A percentile compares a stretch with the other conserved stretches of the same genome.
phyloP scores from a whole-genome alignment of 495 filamentous ascomycete species.

The Aspergillus incahuasiensis region DNA sequence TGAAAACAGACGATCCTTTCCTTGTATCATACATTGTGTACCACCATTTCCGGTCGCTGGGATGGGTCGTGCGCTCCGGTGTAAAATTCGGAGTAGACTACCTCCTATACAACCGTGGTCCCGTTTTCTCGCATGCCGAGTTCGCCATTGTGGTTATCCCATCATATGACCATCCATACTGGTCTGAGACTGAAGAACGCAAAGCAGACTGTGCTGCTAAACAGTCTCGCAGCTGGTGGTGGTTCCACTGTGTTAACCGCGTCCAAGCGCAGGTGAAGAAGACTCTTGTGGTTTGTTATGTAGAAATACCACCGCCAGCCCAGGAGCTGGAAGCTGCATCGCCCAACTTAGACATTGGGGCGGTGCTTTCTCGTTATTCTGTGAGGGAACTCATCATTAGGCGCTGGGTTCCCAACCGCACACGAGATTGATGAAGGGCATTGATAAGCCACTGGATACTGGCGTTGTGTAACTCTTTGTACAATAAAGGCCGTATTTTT shows the following conservation, averaged over 20 bases:
- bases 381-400: constrained; percentile 77
- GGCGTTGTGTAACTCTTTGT: constrained; percentile 6
- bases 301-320: constrained; percentile 79
- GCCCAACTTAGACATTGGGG: constrained; percentile 48
- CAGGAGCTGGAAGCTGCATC: background rate
- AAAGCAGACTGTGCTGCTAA: constrained; percentile 42
- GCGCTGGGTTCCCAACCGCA: constrained; percentile 82
- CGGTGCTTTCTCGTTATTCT: constrained; percentile 63
- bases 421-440: constrained; percentile 47
- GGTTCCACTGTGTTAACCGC: constrained; percentile 86
- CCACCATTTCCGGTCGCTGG: constrained; percentile 93
- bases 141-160: constrained; percentile 84
- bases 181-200: constrained; percentile 52
- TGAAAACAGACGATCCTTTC: constrained; percentile 74
- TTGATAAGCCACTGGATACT: too few relatives aligned
- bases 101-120: constrained; percentile 90
- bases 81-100: constrained; percentile 95
- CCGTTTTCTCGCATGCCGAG: constrained; percentile 90
- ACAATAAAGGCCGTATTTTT: too few relatives aligned
- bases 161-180: constrained; percentile 71
- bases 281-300: constrained; percentile 79
- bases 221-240: constrained; percentile 70
- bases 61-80: constrained; percentile 92
- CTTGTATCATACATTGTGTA: constrained; percentile 82
- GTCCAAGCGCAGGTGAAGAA: constrained; percentile 89